phyloP scores from a whole-genome alignment of 2,329 filamentous ascomycete species.

The Leptodontidium sp. region DNA sequence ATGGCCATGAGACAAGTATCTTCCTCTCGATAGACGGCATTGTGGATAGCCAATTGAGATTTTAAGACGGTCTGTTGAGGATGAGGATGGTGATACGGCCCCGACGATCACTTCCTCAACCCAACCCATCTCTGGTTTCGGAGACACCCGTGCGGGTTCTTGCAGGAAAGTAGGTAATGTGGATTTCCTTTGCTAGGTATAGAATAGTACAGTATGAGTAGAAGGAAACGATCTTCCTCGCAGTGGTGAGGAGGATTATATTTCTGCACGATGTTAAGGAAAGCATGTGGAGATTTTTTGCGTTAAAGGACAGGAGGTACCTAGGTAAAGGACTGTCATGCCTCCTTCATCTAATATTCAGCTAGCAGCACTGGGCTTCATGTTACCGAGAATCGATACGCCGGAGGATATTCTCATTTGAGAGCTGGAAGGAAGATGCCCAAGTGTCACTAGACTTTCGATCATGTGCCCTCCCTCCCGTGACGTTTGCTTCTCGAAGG shows the following conservation, averaged over 20 bases:
- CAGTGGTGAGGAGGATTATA: neutral
- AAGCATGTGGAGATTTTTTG: neutral
- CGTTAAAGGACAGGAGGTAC: too few species aligned
- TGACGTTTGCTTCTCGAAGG: constrained; percentile 7
- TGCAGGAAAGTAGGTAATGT: neutral
- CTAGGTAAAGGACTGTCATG: too few species aligned
- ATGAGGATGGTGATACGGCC: neutral
- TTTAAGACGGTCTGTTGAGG: neutral
- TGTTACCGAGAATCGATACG: too few species aligned
- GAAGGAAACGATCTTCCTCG: neutral
- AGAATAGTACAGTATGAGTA: too few species aligned
- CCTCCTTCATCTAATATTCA: too few species aligned
- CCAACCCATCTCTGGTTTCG: neutral
- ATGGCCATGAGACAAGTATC: neutral
- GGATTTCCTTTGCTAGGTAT: too few species aligned
- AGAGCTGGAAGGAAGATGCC: too few species aligned
- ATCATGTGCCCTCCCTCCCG: neutral
- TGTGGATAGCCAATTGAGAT: neutral
- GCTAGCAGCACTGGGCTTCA: too few species aligned
- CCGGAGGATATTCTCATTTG: too few species aligned
- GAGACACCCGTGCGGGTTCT: constrained; percentile 9
- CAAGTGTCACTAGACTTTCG: too few species aligned
- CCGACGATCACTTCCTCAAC: constrained; percentile 11
- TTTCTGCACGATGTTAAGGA: neutral
- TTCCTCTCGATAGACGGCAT: neutral